Evolutionary conservation across 345 rosid species (phyloP), one percentile per base, ranked within the genome.

Genomic region (Arabidopsis suecica): DNA sequence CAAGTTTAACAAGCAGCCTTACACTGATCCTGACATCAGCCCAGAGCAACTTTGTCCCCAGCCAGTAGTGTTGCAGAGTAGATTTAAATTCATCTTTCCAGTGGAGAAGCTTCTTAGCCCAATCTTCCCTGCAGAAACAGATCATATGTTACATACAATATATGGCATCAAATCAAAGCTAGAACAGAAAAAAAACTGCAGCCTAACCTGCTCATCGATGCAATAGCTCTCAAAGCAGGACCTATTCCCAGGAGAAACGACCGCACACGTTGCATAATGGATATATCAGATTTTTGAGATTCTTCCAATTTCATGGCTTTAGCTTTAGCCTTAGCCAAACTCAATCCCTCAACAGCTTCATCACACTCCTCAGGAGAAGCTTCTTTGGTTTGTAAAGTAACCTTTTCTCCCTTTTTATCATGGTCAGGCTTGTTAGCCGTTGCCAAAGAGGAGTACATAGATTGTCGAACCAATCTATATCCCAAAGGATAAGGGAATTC

Each of bases 341-440:
- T 91, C 71, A 93, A 72, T 36, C 88, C 97, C 86, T 91, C 97
- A 64, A 93, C 91, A 16, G 98, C 98, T 82, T 89, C 90, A 85
- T 93, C 98, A 78, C 98, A 93, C 48, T 93, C 96, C 83, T 91
- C 96, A 0, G 98, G 91, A 9, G 96, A 91, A 77, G 98, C 93
- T 83, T 91, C 90, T 80, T 93, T 91, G 34, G 65, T 78, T 81
- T 86, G 90, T 40, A 86, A 85, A 74, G 80, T 54, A 78, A 69
- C 56, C 68, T 69, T 79, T 30, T 83, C 80, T 59, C 69, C 89
- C 51, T 83, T 84, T 74, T 80, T 76, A 62, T 86, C 86, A 25
- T 59, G 54, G 49, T 73, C 82, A 65, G 82, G 91, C 75, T 85
- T 84, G 61, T 83, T 85, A 50, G 89, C 89, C 3, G 87, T 81